These are phyloP conservation scores for Ascocoryne sarcoides DNA, from an alignment of 2,329 filamentous ascomycete species.

Conservation along the genomic window DNA sequence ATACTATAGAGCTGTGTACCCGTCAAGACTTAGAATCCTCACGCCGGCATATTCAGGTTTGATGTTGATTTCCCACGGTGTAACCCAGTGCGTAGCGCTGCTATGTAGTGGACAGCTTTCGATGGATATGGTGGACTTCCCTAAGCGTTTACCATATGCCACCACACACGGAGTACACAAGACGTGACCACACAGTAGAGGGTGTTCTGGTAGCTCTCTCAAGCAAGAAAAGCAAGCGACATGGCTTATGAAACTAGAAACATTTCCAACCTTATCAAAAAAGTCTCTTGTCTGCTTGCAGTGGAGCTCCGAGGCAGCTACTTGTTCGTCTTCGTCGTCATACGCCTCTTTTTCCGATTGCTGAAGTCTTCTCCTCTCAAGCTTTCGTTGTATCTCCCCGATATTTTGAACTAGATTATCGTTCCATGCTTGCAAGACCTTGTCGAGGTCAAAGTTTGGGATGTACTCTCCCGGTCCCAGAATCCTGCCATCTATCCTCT, in stretches of 20 bases:
- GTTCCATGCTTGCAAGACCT: too few relatives aligned
- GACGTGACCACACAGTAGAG: constrained; percentile 5
- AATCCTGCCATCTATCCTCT: constrained; percentile 3
- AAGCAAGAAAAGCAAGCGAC: constrained; percentile 4
- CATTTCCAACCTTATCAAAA: background rate
- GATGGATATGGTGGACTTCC: background rate
- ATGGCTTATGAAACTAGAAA: background rate
- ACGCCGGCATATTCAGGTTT: constrained; percentile 2
- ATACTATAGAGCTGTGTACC: background rate
- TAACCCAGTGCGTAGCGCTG: background rate
- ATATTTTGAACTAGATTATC: too few relatives aligned
- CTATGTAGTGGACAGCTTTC: constrained; percentile 2
- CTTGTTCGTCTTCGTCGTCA: constrained; percentile 1
- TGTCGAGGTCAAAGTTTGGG: too few relatives aligned
- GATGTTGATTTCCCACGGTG: background rate
- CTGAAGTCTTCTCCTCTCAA: background rate
- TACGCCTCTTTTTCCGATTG: background rate
- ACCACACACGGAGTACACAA: constrained; percentile 5
- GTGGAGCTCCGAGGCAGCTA: constrained; percentile 1
- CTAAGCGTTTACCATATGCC: background rate
- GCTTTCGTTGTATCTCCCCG: background rate
- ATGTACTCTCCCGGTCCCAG: constrained; percentile 2
- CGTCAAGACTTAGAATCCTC: background rate
- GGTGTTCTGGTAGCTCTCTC: constrained; percentile 1
- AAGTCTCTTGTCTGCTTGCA: background rate